Base-by-base conservation (phyloP, 1,284 basidiomycete species). In the Tylopilus sp. region DNA sequence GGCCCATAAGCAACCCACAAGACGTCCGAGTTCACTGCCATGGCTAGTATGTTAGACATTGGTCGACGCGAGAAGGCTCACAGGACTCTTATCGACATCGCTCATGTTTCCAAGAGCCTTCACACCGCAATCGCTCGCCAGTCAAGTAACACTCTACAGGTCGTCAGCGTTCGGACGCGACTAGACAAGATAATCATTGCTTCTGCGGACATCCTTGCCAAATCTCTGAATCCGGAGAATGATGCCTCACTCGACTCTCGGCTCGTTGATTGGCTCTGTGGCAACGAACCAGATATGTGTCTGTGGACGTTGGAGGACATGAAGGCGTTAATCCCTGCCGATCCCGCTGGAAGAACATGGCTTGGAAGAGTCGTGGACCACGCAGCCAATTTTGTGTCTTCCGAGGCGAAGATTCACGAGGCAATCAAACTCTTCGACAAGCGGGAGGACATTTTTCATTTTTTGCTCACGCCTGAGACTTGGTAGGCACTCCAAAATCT, bases 251-350 rank as follows among this genome's bases (percentile, higher is more conserved):
- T 58, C 38, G 63, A 65, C 6, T 13, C 24, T 52, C 58, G 41
- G 2, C 58, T 66, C 6, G 54, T 49, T 26, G 54, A 66, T 5
- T 66, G 65, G 65, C 55, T 66, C 3, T 39, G 15, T 26, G 36
- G 65, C n/a, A 54, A 61, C 10, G 65, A 61, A 54, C 58, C 64
- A 3, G 22, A 66, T 3, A 57, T 39, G 51, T 66, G 65, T 38
- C 54, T 66, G 41, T 22, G 22, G 12, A 53, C 41, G 22, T 51
- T 66, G n/a, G 36, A 8, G 6, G 26, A 53, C 6, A 66, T 66
- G 64, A 36, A 66, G 6, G 41, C 4, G 4, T 22, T 52, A 39
- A 26, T 66, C 10, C 18, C 15, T 4, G 13, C 24, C 24, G 15
- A 66, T 41, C 24, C n/a, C 6, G 10, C 13, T 3, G 32, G 24